phyloP scores from a whole-genome alignment of 2,329 filamentous ascomycete genomes.

The Talaromyces sp. region DNA sequence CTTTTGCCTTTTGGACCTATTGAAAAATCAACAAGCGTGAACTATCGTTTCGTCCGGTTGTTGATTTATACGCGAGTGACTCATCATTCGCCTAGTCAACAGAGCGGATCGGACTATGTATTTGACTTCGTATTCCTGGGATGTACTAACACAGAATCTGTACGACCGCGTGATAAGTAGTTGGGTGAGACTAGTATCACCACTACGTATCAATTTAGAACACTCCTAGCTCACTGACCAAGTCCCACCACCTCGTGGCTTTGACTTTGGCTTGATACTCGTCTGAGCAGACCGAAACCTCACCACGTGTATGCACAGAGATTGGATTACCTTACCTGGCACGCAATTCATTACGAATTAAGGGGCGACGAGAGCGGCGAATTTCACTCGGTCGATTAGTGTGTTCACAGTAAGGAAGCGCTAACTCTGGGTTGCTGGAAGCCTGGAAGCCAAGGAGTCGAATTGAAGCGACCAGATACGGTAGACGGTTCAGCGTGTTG shows the following conservation, averaged over 20 bases:
- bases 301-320: neutral
- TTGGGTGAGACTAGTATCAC: neutral
- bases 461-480: neutral
- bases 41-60: neutral
- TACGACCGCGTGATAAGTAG: neutral
- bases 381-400: neutral
- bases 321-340: neutral
- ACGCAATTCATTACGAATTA: neutral
- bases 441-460: neutral
- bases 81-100: neutral
- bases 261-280: constrained; percentile 2
- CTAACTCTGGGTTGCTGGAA: neutral
- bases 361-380: neutral
- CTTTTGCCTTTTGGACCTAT: neutral
- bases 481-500: neutral
- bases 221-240: neutral
- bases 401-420: neutral
- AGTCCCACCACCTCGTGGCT: constrained; percentile 11
- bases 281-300: neutral
- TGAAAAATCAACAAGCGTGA: neutral
- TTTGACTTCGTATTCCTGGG: neutral
- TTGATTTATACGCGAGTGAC: neutral
- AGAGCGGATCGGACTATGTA: neutral
- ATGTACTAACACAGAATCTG: neutral
- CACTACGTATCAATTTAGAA: neutral